These are phyloP conservation scores for Aureoboletus auriporus DNA, from an alignment of 768 basidiomycete genomes.

Conservation along the genomic window DNA sequence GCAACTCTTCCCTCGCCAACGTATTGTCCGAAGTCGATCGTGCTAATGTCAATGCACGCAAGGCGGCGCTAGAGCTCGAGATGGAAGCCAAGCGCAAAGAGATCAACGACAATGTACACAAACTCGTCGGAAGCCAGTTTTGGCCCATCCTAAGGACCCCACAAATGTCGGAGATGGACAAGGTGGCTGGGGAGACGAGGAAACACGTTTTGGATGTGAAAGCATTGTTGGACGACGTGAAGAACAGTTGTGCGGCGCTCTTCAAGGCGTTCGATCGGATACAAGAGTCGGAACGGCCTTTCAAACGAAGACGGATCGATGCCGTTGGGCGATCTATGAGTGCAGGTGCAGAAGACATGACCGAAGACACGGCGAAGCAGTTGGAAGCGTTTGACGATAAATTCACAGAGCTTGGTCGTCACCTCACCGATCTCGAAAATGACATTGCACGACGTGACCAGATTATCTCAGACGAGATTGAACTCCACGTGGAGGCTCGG, in stretches of 20 bases:
- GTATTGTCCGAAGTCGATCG: slow-evolving; percentile 25
- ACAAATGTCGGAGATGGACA: slow-evolving; percentile 25
- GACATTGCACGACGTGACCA: slow-evolving; percentile 33
- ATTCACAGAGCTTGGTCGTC: slow-evolving; percentile 25
- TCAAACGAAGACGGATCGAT: slow-evolving; percentile 25
- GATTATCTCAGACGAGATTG: slow-evolving; percentile 27
- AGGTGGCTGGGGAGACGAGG: slow-evolving; percentile 18
- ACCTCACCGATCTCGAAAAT: slow-evolving; percentile 33
- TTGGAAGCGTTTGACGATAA: slow-evolving; percentile 27
- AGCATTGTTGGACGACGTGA: slow-evolving; percentile 19
- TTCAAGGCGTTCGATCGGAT: slow-evolving; percentile 14
- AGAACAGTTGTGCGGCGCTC: slow-evolving; percentile 18
- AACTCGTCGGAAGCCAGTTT: slow-evolving; percentile 33
- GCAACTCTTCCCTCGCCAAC: slow-evolving; percentile 20
- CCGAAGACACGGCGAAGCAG: slow-evolving; percentile 11
- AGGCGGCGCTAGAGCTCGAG: slow-evolving; percentile 19
- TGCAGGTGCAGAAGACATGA: neutral
- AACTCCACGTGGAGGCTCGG: slow-evolving; percentile 27
- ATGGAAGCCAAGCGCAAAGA: slow-evolving; percentile 30
- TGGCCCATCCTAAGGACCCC: slow-evolving; percentile 36
- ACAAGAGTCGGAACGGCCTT: slow-evolving; percentile 21
- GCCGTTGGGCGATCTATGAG: slow-evolving; percentile 1
- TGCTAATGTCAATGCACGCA: slow-evolving; percentile 20
- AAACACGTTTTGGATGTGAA: slow-evolving; percentile 31
- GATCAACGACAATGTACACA: slow-evolving; percentile 26